phyloP scores from a whole-genome alignment of 495 filamentous ascomycete genomes.

The Paragyromitra xinjiangensis region DNA sequence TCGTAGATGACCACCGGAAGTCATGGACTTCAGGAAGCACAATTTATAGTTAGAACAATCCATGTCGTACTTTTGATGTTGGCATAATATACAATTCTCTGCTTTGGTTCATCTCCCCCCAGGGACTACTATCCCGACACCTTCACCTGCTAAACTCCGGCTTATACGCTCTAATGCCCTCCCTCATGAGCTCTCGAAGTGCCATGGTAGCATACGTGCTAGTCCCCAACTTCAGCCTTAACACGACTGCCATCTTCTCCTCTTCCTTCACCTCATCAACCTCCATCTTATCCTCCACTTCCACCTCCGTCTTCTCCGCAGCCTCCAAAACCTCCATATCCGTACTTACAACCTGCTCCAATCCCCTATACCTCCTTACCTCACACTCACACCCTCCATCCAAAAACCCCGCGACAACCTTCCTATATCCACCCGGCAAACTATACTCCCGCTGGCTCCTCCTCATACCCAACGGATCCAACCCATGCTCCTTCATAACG shows the following conservation, averaged over 20 bases:
- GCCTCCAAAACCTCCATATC: slow-evolving; percentile 71
- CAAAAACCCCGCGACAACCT: slow-evolving; percentile 76
- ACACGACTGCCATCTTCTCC: slow-evolving; percentile 65
- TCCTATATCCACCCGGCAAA: slow-evolving; percentile 87
- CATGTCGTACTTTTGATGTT: slow-evolving; percentile 1
- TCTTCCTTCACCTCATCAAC: slow-evolving; percentile 55
- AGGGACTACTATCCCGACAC: background rate
- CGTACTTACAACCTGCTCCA: slow-evolving; percentile 85
- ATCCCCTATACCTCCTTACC: slow-evolving; percentile 72
- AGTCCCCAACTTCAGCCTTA: slow-evolving; percentile 83
- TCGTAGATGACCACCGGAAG: background rate
- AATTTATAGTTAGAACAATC: background rate
- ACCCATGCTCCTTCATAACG: slow-evolving; percentile 84
- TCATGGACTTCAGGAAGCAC: background rate
- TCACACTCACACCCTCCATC: slow-evolving; percentile 66
- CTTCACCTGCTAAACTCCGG: slow-evolving; percentile 66
- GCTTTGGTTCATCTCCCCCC: background rate
- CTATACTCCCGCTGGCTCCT: slow-evolving; percentile 83
- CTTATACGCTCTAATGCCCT: slow-evolving; percentile 69
- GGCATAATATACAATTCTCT: background rate
- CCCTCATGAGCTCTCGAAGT: slow-evolving; percentile 81
- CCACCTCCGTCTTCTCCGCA: slow-evolving; percentile 16
- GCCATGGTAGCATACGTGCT: slow-evolving; percentile 97
- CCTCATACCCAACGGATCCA: slow-evolving; percentile 89
- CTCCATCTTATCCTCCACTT: slow-evolving; percentile 34